Evolutionary conservation across 495 filamentous ascomycete species (phyloP).

Genomic region (Chaetomidium leptoderma): DNA sequence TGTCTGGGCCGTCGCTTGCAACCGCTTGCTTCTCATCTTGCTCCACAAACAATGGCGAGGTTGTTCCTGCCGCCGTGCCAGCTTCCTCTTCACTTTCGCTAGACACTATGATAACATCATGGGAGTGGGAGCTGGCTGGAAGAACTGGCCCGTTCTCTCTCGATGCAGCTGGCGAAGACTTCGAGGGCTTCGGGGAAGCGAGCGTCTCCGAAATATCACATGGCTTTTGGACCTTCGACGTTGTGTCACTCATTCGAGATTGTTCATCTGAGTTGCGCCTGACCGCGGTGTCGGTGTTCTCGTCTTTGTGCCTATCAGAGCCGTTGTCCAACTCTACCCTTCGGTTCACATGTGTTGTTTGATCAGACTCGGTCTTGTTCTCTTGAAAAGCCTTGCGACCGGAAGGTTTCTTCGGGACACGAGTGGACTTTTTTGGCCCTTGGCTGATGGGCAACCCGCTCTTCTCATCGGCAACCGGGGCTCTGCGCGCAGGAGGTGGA

Average conservation of each 20-base stretch:
- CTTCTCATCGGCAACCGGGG: not conserved
- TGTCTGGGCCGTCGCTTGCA: not conserved
- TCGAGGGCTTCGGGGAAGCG: not conserved
- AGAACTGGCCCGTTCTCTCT: not conserved
- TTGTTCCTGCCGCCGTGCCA: not conserved
- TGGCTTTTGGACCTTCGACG: not conserved
- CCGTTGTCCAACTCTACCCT: not conserved
- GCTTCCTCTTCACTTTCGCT: not conserved
- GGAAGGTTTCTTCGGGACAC: not conserved
- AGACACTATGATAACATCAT: not conserved
- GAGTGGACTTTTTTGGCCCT: not conserved
- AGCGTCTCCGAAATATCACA: not conserved
- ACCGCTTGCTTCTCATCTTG: not conserved
- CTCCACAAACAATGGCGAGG: slow-evolving; percentile 12
- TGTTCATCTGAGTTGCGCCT: not conserved
- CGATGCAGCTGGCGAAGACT: not conserved
- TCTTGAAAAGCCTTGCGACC: not conserved
- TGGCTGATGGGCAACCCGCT: not conserved
- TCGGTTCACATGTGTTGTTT: not conserved
- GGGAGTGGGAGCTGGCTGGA: not conserved
- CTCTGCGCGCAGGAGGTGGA: not conserved
- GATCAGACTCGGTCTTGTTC: not conserved
- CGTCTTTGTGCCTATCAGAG: not conserved
- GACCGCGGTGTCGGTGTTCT: no score
- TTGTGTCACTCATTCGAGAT: no score